Evolutionary conservation across 1,139 yeast genomes (phyloP), one percentile per base, ranked within the genome.

Genomic region (Saccharomyces hybrid): DNA sequence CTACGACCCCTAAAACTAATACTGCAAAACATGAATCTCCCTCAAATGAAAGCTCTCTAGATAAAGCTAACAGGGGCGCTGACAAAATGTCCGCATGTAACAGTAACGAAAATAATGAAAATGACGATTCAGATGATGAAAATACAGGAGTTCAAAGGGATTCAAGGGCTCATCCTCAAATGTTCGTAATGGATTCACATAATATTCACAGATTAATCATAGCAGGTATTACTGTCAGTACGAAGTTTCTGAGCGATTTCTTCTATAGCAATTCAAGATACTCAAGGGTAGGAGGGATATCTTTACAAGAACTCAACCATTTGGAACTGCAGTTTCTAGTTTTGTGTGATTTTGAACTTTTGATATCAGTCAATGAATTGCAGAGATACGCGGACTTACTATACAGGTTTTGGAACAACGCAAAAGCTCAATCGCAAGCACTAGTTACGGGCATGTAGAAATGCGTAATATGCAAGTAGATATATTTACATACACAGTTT

Each of bases 261-360:
- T 95, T 93, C 69, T 93, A 95, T 77, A 93, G 95, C 68, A 93
- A 95, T 71, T 84, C 95, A 54, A 80, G 99, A 60, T 93, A 95
- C 70, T 98, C 99, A 23, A 89, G 93, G 71, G 98, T 93, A 47
- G 99, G 99, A 7, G 99, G 99, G 1, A 78, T 93, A 55, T 97
- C 98, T 7, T 78, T 91, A 56, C 97, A 90, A 56, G 99, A 93
- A 68, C 78, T 93, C 66, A 93, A 95, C 68, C 93, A 89, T 72
- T 76, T 93, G 61, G 99, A 93, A 70, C 75, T 93, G 53, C 98
- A 93, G 70, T 93, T 93, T 68, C 73, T 93, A 61, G 72, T 91
- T 52, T 75, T 93, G 58, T 78, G 93, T 53, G 97, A 93, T 71
- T 93, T 93, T 71, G 83, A 85, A 66, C 77, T 93, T 59, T 82